Percentiles rank a stretch among this genome's conserved stretches.
Evolutionary conservation across 2,329 filamentous ascomycete species (phyloP).

Genomic region (Trichoderma hamatum): DNA sequence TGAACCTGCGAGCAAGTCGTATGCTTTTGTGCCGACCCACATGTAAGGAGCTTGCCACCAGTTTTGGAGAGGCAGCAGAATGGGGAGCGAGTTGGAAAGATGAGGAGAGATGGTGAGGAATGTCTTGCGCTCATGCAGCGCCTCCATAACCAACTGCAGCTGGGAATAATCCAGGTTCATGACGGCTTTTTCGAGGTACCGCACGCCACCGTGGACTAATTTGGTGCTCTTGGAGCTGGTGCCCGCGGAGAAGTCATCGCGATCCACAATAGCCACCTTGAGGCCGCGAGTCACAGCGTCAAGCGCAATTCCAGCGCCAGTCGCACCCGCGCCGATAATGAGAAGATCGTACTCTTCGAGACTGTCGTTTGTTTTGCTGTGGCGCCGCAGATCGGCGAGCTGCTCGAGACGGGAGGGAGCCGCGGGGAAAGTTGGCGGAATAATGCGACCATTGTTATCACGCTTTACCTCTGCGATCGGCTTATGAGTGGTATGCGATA

Average conservation of each 20-base stretch:
- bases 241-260: slow-evolving; percentile 80
- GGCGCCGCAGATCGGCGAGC: slow-evolving; percentile 45
- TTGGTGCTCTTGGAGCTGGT: slow-evolving; percentile 89
- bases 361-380: slow-evolving; percentile 38
- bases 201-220: slow-evolving; percentile 81
- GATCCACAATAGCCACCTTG: slow-evolving; percentile 78
- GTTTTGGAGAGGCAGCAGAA: slow-evolving; percentile 79
- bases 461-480: slow-evolving; percentile 42
- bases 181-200: slow-evolving; percentile 84
- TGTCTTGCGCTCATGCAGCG: slow-evolving; percentile 78
- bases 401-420: slow-evolving; percentile 43
- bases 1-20: slow-evolving; percentile 78
- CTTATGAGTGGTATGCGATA: slow-evolving; percentile 39
- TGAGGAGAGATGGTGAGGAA: slow-evolving; percentile 83
- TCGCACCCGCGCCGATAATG: slow-evolving; percentile 78
- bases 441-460: slow-evolving; percentile 43
- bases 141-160: slow-evolving; percentile 79
- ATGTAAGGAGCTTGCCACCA: slow-evolving; percentile 84
- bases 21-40: slow-evolving; percentile 72
- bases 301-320: slow-evolving; percentile 77
- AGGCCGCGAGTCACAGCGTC: slow-evolving; percentile 79
- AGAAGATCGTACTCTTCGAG: slow-evolving; percentile 72
- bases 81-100: slow-evolving; percentile 78
- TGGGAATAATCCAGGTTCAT: slow-evolving; percentile 85
- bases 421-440: slow-evolving; percentile 43